Evolutionary conservation across 441 rosid genomes (phyloP), one percentile per base, ranked within the genome.

Genomic region (Erodium moschatum): DNA sequence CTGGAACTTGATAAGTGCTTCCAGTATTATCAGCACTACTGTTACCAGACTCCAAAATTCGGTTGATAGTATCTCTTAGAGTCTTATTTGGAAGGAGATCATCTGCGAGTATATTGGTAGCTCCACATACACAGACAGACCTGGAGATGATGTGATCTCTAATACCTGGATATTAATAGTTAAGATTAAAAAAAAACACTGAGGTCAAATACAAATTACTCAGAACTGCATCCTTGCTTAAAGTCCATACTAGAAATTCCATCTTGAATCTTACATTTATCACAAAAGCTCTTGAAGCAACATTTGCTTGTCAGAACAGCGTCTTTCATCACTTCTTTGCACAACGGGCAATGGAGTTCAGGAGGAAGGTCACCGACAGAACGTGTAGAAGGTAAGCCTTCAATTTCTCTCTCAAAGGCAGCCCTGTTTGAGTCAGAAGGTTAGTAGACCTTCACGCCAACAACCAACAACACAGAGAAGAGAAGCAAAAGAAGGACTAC

Each of bases 291-390:
- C 38, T 76, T 81, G 73, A 83, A 91, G 81, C 98, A 94, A 67
- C 99, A 95, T 79, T 86, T 95, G 89, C 99, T 95, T 10, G 97
- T 91, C 77, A 95, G 79, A 0, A 87, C 97, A 73, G 99, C 99
- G 80, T 95, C 95, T 81, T 83, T 91, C 97, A 95, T 95, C n/a
- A 95, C 97, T 84, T 95, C 96, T 84, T 84, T 95, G 86, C 99
- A 95, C 76, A 91, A 77, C 3, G 96, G 97, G 69, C 99, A 95
- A 74, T 85, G 92, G 68, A 95, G 86, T 77, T 95, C 99, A 15
- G 97, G 97, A 0, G 99, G 97, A 76, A 95, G 90, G 76, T 95
- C 99, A 65, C 99, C 95, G 71, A 90, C 86, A 69, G 89, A 76
- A 27, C 97, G 90, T 20, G 92, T 86, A 27, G 99, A 87, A 75